phyloP scores from a whole-genome alignment of 83 land plant genomes.

The Thuja plicata region DNA sequence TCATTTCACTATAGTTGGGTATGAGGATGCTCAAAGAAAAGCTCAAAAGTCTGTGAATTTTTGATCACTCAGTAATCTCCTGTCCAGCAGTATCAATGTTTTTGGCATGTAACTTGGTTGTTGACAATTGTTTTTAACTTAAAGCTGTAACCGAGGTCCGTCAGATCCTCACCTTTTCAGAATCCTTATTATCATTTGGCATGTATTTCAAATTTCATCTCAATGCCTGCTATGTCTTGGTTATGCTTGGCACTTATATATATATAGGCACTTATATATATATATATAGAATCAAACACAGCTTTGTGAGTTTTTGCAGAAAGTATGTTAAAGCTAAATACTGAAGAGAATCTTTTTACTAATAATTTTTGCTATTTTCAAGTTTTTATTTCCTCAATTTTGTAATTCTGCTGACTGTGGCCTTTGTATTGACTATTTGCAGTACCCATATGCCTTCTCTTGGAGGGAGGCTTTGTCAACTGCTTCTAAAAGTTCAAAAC shows the following conservation, averaged over 20 bases:
- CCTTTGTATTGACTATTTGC: neutral
- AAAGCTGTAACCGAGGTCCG: too few relatives aligned
- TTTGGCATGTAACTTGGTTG: neutral
- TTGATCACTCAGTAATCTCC: neutral
- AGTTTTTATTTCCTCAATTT: neutral
- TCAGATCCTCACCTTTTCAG: neutral
- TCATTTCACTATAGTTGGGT: neutral
- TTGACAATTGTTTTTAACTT: neutral
- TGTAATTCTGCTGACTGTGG: neutral
- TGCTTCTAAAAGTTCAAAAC: neutral
- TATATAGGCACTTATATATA: neutral
- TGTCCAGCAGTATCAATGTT: neutral
- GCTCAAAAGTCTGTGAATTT: neutral
- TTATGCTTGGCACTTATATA: neutral
- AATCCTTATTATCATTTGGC: neutral
- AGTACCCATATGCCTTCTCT: neutral
- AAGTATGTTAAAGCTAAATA: neutral
- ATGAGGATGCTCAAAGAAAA: neutral
- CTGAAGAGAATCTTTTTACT: neutral
- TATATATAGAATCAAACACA: neutral
- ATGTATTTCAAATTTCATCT: neutral
- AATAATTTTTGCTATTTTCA: neutral
- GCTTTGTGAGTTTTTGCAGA: neutral
- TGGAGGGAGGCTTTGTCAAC: constrained; percentile 1
- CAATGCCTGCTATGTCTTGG: neutral